A percentile compares a stretch with the other conserved stretches of the same genome.
These are phyloP conservation scores for Cercospora brassicicola DNA, from an alignment of 2,329 filamentous ascomycete genomes.

Conservation along the genomic window DNA sequence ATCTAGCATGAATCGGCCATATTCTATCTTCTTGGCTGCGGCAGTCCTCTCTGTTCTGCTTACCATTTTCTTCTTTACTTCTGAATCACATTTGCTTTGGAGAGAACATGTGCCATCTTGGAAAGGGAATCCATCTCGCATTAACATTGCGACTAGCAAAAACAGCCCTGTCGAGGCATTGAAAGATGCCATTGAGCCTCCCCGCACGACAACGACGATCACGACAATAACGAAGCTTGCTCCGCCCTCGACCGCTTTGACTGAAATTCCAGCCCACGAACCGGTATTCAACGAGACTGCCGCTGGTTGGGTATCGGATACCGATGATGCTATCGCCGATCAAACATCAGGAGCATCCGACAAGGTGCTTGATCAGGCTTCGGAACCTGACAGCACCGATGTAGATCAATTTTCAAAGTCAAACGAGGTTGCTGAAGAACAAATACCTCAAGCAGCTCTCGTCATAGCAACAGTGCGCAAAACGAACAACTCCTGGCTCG, in stretches of 20 bases:
- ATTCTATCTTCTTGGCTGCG: constrained; percentile 8
- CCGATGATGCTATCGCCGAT: background rate
- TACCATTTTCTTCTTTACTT: background rate
- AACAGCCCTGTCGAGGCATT: background rate
- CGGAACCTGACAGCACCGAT: background rate
- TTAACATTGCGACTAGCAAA: background rate
- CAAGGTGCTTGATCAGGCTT: background rate
- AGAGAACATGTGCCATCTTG: background rate
- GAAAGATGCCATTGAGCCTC: background rate
- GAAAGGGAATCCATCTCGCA: background rate
- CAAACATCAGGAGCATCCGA: background rate
- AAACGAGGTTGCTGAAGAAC: background rate
- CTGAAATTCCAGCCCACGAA: background rate
- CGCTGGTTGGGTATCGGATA: background rate
- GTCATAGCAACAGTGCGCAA: constrained; percentile 23
- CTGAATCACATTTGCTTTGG: constrained; percentile 2
- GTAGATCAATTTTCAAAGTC: background rate
- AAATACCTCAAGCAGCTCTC: constrained; percentile 1
- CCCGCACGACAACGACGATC: background rate
- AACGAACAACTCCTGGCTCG: constrained; percentile 24
- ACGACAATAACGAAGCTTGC: background rate
- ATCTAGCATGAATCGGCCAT: constrained; percentile 9
- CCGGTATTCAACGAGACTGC: background rate
- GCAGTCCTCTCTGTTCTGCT: constrained; percentile 11
- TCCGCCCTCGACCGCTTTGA: background rate